Conservation (phyloP, 2,329 filamentous ascomycete genomes). For the Fusarium fracticaudum region DNA sequence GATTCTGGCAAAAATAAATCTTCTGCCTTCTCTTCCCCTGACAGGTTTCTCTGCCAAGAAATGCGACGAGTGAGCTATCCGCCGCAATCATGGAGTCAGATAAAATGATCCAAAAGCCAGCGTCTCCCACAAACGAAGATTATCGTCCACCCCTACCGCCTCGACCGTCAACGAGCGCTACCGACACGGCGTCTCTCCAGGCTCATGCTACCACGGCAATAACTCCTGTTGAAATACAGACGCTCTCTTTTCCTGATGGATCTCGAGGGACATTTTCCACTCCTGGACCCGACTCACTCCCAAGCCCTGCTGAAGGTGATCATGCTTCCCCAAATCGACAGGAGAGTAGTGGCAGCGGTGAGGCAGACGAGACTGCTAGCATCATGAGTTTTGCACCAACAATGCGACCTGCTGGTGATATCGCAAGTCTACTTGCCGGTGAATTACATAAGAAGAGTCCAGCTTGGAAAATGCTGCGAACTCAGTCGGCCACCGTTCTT, state of each 20-base stretch:
- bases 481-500: constrained; percentile 67
- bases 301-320: constrained; percentile 53
- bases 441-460: constrained; percentile 72
- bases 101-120: constrained; percentile 45
- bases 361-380: constrained; percentile 72
- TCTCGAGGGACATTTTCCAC: constrained; percentile 70
- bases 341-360: constrained; percentile 50
- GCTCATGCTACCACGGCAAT: constrained; percentile 85
- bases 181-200: constrained; percentile 55
- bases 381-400: constrained; percentile 73
- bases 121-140: constrained; percentile 50
- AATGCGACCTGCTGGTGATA: constrained; percentile 71
- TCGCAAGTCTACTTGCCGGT: constrained; percentile 83
- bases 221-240: constrained; percentile 82
- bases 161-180: constrained; percentile 52
- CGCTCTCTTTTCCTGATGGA: constrained; percentile 76
- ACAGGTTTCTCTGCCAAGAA: constrained; percentile 27
- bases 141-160: constrained; percentile 66
- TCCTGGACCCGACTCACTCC: constrained; percentile 47
- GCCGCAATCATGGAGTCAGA: constrained; percentile 28
- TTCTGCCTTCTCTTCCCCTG: not conserved
- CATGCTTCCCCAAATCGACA: constrained; percentile 51
- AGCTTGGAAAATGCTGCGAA: constrained; percentile 73
- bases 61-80: constrained; percentile 41
- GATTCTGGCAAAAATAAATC: constrained; percentile 8